Evolutionary conservation across 2,329 filamentous ascomycete genomes (phyloP).

Genomic region (Fusarium cicatricum): DNA sequence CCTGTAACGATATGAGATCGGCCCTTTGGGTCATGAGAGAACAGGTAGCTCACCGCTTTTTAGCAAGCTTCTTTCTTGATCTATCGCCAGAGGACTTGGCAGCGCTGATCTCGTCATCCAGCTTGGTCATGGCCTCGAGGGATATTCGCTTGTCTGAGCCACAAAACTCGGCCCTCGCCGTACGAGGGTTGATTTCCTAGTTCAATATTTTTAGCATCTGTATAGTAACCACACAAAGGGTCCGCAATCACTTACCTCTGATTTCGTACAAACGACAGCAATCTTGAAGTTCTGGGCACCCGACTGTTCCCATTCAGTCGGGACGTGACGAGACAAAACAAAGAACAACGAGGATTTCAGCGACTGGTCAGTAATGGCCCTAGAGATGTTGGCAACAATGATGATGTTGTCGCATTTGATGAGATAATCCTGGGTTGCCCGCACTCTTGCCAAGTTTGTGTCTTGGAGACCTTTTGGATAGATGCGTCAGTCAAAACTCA

Average conservation of each 20-base stretch:
- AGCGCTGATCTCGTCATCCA: constrained; percentile 41
- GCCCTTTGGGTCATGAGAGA: not conserved
- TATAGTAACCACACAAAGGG: no score
- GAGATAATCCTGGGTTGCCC: constrained; percentile 47
- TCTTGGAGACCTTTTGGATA: constrained; percentile 40
- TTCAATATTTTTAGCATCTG: not conserved
- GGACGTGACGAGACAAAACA: constrained; percentile 42
- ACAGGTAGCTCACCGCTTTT: constrained; percentile 28
- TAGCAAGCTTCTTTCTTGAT: constrained; percentile 36
- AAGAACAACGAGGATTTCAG: constrained; percentile 44
- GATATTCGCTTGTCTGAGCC: constrained; percentile 37
- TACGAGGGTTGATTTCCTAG: constrained; percentile 43
- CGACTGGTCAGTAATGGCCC: constrained; percentile 45
- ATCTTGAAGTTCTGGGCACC: constrained; percentile 40
- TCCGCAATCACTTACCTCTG: constrained; percentile 33
- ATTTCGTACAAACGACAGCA: constrained; percentile 46
- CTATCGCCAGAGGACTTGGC: constrained; percentile 37
- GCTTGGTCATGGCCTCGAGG: constrained; percentile 19
- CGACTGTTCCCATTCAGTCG: constrained; percentile 41
- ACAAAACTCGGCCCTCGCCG: constrained; percentile 40
- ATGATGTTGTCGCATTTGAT: constrained; percentile 47
- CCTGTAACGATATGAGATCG: constrained; percentile 14
- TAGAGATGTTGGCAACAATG: constrained; percentile 46
- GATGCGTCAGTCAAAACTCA: not conserved
- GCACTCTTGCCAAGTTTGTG: constrained; percentile 47